A percentile compares a stretch with the other conserved stretches of the same genome.
Conservation (phyloP, 2,329 filamentous ascomycete species). For the Claviceps pazoutovae region DNA sequence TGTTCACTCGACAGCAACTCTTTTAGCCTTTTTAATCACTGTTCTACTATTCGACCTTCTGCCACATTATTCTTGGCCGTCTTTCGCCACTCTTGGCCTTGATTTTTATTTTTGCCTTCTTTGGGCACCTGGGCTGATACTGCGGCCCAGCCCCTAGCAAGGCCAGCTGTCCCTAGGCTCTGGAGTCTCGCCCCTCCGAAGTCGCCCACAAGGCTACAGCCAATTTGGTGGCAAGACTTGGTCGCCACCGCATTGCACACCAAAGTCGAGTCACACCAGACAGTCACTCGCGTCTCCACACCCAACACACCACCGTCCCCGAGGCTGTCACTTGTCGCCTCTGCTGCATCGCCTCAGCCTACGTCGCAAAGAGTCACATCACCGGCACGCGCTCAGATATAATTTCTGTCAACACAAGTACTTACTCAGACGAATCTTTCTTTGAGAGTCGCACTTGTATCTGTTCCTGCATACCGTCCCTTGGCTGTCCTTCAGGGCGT, state of each 20-base stretch:
- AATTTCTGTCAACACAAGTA: slow-evolving; percentile 10
- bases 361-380: slow-evolving; percentile 21
- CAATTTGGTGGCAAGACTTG: slow-evolving; percentile 14
- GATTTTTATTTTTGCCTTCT: too few relatives aligned
- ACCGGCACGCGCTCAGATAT: slow-evolving; percentile 16
- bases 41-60: not conserved
- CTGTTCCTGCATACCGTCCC: slow-evolving; percentile 18
- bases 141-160: not conserved
- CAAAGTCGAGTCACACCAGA: slow-evolving; percentile 6
- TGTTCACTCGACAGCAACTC: not conserved
- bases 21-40: not conserved
- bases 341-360: slow-evolving; percentile 16
- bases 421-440: not conserved
- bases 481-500: not conserved
- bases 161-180: not conserved
- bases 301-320: not conserved
- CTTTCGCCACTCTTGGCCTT: slow-evolving; percentile 4
- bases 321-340: slow-evolving; percentile 8
- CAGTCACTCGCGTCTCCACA: not conserved
- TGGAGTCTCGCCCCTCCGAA: slow-evolving; percentile 19
- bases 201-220: slow-evolving; percentile 14
- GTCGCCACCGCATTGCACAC: slow-evolving; percentile 16
- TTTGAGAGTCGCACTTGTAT: slow-evolving; percentile 9
- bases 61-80: not conserved
- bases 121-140: not conserved